Base-by-base conservation (phyloP, 768 basidiomycete species). In the Suillus paluster region DNA sequence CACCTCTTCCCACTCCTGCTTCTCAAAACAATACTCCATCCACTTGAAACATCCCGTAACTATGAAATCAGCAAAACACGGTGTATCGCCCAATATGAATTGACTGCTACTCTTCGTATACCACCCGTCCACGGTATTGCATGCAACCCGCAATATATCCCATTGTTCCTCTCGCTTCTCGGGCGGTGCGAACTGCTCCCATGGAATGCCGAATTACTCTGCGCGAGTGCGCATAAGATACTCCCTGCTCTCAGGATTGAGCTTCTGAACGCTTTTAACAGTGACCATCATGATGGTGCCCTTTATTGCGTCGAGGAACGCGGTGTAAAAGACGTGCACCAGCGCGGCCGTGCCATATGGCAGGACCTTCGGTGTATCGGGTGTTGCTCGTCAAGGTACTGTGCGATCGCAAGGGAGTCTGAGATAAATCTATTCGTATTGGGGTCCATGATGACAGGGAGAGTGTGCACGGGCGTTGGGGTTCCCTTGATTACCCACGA, bases 331-430 rank as follows among this genome's bases (percentile, higher is more conserved):
- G 0, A 72, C 72, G 4, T 72, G 68, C 44, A 82, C 74, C 0
- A 79, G 59, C 0, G 71, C 78, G 15, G 63, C 63, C 2, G 71
- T 74, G 0, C 73, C 75, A 5, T 56, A 45, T 1, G 78, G 80
- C 63, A 84, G 69, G 30, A 84, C 66, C 7, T 48, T 64, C 2
- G 79, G 79, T 0, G 79, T 75, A 53, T 75, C 70, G 0, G 85
- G 82, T 85, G 86, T 1, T 76, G 73, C 1, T 73, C 70, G 59
- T 86, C 85, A 59, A 86, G 75, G 68, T 86, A 85, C 17, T 74
- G 64, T 0, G 81, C 83, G 61, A 87, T 86, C 34, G 63, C 66
- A 41, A 71, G 63, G 0, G 84, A 85, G 36, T 85, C 81, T 8
- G 78, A 65, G 36, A 86, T 36, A 11, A 72, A 59, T 2, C 67